Evolutionary conservation across 176 grass and related monocot genomes (phyloP).

Genomic region (Typha latifolia): DNA sequence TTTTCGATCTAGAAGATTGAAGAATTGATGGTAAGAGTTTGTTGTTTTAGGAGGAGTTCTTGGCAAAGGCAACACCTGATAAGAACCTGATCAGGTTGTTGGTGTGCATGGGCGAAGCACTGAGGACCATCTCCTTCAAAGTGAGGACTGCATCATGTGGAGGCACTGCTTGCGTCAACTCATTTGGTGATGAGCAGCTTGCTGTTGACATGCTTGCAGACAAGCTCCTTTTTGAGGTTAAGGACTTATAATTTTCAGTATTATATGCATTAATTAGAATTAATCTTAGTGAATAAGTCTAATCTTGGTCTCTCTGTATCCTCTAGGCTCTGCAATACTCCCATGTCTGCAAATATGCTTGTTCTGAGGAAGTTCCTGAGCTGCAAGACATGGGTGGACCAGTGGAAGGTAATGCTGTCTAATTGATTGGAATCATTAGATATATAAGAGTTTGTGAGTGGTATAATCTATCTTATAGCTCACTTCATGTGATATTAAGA

Average conservation of each 20-base stretch:
- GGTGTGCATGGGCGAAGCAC: constrained; percentile 86
- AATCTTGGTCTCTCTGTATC: not conserved
- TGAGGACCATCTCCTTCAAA: constrained; percentile 95
- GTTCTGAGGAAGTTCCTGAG: constrained; percentile 93
- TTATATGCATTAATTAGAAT: too few relatives aligned
- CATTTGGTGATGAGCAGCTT: constrained; percentile 94
- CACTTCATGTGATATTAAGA: too few relatives aligned
- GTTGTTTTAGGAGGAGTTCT: constrained; percentile 63
- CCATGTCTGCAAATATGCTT: constrained; percentile 96
- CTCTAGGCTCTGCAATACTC: constrained; percentile 70
- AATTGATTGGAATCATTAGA: too few relatives aligned
- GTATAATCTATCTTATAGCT: too few relatives aligned
- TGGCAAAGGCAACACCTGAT: constrained; percentile 77
- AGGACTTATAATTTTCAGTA: too few relatives aligned
- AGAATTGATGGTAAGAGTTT: not conserved
- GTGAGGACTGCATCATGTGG: constrained; percentile 82
- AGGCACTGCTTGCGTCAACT: constrained; percentile 85
- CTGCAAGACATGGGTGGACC: constrained; percentile 97
- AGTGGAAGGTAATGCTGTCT: constrained; percentile 43
- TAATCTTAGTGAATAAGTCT: not conserved
- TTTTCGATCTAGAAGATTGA: not conserved
- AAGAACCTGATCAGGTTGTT: constrained; percentile 90
- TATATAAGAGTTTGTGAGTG: too few relatives aligned
- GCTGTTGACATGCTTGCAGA: constrained; percentile 88
- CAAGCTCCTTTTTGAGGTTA: constrained; percentile 82